Evolutionary conservation across 2,329 filamentous ascomycete genomes (phyloP).

Genomic region (Fusarium liriodendri): DNA sequence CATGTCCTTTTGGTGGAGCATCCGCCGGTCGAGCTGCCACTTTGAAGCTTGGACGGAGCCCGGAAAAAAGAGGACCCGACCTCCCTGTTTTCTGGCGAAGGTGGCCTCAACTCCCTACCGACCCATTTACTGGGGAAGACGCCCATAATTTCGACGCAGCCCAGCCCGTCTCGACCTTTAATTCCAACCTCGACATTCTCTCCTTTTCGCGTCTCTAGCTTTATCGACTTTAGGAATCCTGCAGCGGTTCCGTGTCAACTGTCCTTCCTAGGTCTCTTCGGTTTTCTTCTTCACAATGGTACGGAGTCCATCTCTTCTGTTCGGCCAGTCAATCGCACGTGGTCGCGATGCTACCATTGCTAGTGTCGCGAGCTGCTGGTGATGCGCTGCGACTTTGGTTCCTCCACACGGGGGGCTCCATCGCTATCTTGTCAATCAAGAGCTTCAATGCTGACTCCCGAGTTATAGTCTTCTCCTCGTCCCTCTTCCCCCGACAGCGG

Average conservation of each 20-base stretch:
- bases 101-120: slow-evolving; percentile 55
- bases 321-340: slow-evolving; percentile 36
- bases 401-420: background rate
- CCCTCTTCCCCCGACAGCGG: slow-evolving; percentile 69
- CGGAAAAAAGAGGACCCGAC: slow-evolving; percentile 50
- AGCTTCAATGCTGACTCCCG: background rate
- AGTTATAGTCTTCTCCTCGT: slow-evolving; percentile 66
- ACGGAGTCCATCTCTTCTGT: slow-evolving; percentile 23
- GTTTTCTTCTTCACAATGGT: slow-evolving; percentile 47
- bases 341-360: slow-evolving; percentile 33
- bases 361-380: slow-evolving; percentile 36
- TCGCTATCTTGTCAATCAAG: background rate
- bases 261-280: slow-evolving; percentile 25
- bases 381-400: slow-evolving; percentile 21
- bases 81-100: slow-evolving; percentile 52
- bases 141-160: slow-evolving; percentile 45
- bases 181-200: slow-evolving; percentile 36
- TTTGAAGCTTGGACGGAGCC: slow-evolving; percentile 28
- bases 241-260: slow-evolving; percentile 48
- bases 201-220: slow-evolving; percentile 35
- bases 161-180: slow-evolving; percentile 36
- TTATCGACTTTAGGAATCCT: slow-evolving; percentile 46
- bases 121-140: slow-evolving; percentile 38
- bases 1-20: slow-evolving; percentile 27
- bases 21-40: background rate